A percentile compares a stretch with the other conserved stretches of the same genome.
Conservation (phyloP, 192 early-diverging fungal genomes). For the Mortierella antarctica region DNA sequence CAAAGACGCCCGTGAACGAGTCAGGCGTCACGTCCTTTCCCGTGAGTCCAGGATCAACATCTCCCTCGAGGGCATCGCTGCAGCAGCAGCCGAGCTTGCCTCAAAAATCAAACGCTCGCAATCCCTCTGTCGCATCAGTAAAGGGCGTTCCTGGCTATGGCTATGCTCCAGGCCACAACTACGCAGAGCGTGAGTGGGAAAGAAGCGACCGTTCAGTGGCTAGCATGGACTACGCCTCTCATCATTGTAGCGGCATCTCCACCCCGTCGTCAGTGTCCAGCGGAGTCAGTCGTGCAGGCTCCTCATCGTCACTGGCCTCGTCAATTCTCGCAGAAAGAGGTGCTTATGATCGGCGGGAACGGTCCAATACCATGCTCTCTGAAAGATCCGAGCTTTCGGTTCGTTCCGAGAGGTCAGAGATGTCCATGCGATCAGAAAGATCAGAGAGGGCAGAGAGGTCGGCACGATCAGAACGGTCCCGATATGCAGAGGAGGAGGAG, state of each 20-base stretch:
- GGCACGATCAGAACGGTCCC: background rate
- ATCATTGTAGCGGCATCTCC: background rate
- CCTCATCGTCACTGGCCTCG: too few relatives aligned
- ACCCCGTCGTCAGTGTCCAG: conserved; percentile 1
- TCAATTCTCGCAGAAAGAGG: background rate
- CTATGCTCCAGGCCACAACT: background rate
- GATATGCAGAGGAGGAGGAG: conserved; percentile 8
- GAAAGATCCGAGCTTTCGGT: background rate
- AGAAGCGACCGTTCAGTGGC: conserved; percentile 10
- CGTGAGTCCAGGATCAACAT: background rate
- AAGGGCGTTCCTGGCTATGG: background rate
- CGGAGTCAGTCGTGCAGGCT: too few relatives aligned
- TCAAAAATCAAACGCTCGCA: conserved; percentile 14
- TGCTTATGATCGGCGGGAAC: background rate
- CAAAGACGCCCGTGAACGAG: background rate
- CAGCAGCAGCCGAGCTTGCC: conserved; percentile 13
- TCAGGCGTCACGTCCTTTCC: background rate
- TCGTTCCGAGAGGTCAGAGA: conserved; percentile 8
- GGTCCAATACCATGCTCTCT: conserved; percentile 19
- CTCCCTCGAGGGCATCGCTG: conserved; percentile 6
- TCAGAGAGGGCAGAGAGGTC: background rate
- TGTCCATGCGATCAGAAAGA: conserved; percentile 6
- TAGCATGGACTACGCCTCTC: background rate
- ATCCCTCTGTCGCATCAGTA: background rate
- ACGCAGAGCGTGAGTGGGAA: conserved; percentile 5